Evolutionary conservation across 768 basidiomycete species (phyloP), one percentile per base, ranked within the genome.

Genomic region (Hygrophoropsis aurantiaca): DNA sequence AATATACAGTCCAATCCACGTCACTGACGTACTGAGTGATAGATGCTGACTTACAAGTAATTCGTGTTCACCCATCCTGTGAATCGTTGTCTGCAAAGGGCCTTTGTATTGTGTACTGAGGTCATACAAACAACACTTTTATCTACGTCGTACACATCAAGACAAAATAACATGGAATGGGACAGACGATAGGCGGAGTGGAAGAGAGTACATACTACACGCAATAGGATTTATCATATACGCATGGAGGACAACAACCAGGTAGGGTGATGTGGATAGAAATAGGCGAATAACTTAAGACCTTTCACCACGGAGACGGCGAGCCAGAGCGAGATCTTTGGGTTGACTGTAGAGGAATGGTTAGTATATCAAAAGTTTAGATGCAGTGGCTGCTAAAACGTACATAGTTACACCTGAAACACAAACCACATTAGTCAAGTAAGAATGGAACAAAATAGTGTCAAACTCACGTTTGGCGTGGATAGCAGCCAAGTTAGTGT

Each of bases 401-500:
- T 65, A 81, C 79, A 80, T 81, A 47, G 79, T 81, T 52, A 82
- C 80, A 70, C 74, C 71, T 74, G 25, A 13, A 51, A 47, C 49
- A 47, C 38, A 38, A 49, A n/a, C n/a, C n/a, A n/a, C n/a, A n/a
- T n/a, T n/a, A n/a, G n/a, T n/a, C n/a, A n/a, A n/a, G n/a, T n/a
- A n/a, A n/a, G 4, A 33, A 25, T 30, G 24, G 0, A 25, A 2
- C 16, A 49, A 10, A 9, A 9, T 9, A 2, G 54, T 35, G 51
- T n/a, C n/a, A n/a, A n/a, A 68, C 66, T 58, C 56, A 74, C 89
- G 85, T 71, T 91, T 91, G 43, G 89, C 89, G 62, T 91, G 89
- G 67, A 91, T 91, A 46, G 89, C 89, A 56, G 90, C 90, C 80
- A 92, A 83, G 76, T 90, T 90, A 50, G 88, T 90, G 74, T 90